These are phyloP conservation scores for Verticillium zaregamsianum DNA, from an alignment of 2,329 filamentous ascomycete genomes.

Conservation along the genomic window DNA sequence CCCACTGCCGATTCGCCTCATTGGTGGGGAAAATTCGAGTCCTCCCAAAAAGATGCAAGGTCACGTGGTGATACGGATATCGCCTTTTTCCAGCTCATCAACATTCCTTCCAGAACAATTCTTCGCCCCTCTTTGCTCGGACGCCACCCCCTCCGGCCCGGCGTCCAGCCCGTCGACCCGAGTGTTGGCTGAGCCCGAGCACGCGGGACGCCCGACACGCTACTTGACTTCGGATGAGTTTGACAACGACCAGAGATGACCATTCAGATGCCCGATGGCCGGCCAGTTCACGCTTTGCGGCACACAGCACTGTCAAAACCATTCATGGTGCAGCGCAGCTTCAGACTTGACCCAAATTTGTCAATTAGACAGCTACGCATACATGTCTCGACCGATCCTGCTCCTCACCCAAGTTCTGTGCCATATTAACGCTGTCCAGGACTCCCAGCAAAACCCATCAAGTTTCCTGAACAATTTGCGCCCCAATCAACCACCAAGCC, in stretches of 20 bases:
- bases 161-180: not conserved
- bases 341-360: not conserved
- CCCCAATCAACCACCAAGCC: constrained; percentile 2
- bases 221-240: not conserved
- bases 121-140: not conserved
- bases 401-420: not conserved
- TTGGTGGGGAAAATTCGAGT: not conserved
- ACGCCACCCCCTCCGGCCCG: not conserved
- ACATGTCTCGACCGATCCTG: not conserved
- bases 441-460: not conserved
- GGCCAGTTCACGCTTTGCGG: not conserved
- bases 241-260: not conserved
- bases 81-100: not conserved
- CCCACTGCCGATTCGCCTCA: not conserved
- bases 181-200: not conserved
- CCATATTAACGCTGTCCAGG: not conserved
- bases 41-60: not conserved
- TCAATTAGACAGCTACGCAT: not conserved
- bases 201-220: not conserved
- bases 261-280: not conserved
- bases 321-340: too few relatives aligned
- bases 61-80: not conserved
- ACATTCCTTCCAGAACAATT: not conserved
- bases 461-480: constrained; percentile 1
- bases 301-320: too few relatives aligned